These are phyloP conservation scores for Xylaria bambusicola DNA, from an alignment of 495 filamentous ascomycete genomes.

Conservation along the genomic window DNA sequence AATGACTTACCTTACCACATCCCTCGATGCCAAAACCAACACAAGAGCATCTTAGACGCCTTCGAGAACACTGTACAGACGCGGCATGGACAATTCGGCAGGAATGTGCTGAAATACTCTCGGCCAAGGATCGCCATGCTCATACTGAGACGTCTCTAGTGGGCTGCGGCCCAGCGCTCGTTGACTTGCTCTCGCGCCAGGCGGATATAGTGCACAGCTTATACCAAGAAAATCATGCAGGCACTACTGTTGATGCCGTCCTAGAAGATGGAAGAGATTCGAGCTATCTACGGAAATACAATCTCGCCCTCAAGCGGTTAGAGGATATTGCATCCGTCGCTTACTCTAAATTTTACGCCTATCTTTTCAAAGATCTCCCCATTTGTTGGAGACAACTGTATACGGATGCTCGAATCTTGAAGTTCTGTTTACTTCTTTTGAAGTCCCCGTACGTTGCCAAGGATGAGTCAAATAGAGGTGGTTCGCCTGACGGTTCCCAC, in stretches of 20 bases:
- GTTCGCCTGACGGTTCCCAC: neutral
- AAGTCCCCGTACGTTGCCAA: slow-evolving; percentile 31
- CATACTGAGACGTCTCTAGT: slow-evolving; percentile 19
- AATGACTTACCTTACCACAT: neutral
- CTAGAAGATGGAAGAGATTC: neutral
- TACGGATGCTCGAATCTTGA: slow-evolving; percentile 73
- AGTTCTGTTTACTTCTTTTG: slow-evolving; percentile 50
- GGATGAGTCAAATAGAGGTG: neutral
- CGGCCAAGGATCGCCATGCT: slow-evolving; percentile 3
- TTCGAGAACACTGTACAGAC: slow-evolving; percentile 24
- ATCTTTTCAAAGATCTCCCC: slow-evolving; percentile 73
- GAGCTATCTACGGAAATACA: slow-evolving; percentile 2
- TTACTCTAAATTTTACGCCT: slow-evolving; percentile 68
- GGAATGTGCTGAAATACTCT: slow-evolving; percentile 32
- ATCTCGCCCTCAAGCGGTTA: slow-evolving; percentile 34
- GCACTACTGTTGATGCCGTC: neutral
- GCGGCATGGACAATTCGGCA: slow-evolving; percentile 26
- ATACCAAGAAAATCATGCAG: slow-evolving; percentile 3
- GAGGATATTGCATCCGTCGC: slow-evolving; percentile 47
- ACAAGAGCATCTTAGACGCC: slow-evolving; percentile 12
- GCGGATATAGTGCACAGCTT: slow-evolving; percentile 27
- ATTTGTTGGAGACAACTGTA: slow-evolving; percentile 74
- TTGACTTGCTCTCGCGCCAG: slow-evolving; percentile 41
- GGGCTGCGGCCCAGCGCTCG: slow-evolving; percentile 39
- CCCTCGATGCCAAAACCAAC: slow-evolving; percentile 17